Evolutionary conservation across 2,329 filamentous ascomycete species (phyloP), one percentile per base, ranked within the genome.

Genomic region (Pyrenochaeta sp.): DNA sequence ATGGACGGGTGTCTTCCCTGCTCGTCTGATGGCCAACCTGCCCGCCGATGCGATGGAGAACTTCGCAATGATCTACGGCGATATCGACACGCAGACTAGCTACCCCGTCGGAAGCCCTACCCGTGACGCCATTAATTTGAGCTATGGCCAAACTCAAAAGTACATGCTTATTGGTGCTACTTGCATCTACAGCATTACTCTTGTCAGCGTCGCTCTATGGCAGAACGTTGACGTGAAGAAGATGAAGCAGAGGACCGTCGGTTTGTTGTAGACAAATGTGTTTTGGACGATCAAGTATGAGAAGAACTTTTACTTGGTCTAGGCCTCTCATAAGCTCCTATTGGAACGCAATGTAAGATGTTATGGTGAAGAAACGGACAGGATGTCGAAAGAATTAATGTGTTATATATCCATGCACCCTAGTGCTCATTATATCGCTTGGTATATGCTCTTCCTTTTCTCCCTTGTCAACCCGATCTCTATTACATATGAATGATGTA

Each of bases 1-100:
- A 49, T 89, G 85, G 85, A 82, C 80, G 0, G 76, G 79, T 47
- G 77, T 80, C 1, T 81, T 88, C 56, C 78, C 77, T 4, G 67
- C 72, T 13, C 76, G 77, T 8, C 73, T 87, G 10, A 56, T 45
- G 28, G 41, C 36, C 2, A 55, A 62, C 14, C 72, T 86, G 1
- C 82, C 83, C 7, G 48, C 73, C 1, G 65, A 68, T 2, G 64
- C 58, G 18, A 69, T 75, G 59, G 58, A 61, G 27, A 74, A 71
- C 27, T 53, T 64, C 20, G 24, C 53, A 0, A 44, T 26, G 1
- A 74, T 87, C 41, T 83, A 82, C 48, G 75, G 77, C 20, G 75
- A 76, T 51, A 57, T 87, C 17, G 71, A 70, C 0, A 73, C 72
- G 3, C 86, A 88, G 53, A 63, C 83, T 3, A 67, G 66, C 14